These are phyloP conservation scores for Ustilago shanxiensis DNA, from an alignment of 1,284 basidiomycete genomes.

Conservation along the genomic window DNA sequence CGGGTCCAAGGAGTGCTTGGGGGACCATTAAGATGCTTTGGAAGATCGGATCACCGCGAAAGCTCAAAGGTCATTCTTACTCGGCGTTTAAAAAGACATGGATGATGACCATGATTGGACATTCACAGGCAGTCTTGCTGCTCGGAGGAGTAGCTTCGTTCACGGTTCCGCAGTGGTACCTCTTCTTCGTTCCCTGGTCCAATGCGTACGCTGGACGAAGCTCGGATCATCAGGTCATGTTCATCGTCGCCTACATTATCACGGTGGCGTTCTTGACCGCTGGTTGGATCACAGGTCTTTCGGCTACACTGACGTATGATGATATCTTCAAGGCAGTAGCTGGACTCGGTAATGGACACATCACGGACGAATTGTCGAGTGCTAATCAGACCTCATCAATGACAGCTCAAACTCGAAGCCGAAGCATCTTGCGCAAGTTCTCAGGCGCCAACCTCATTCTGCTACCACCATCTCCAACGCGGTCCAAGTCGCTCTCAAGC, in stretches of 20 bases:
- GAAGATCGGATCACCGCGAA: constrained; percentile 16
- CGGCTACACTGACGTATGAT: constrained; percentile 23
- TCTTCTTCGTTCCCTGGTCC: constrained; percentile 14
- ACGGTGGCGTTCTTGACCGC: constrained; percentile 10
- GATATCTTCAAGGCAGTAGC: constrained; percentile 21
- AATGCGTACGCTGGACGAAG: not conserved
- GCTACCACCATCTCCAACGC: not conserved
- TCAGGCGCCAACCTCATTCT: constrained; percentile 1
- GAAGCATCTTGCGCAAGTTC: not conserved
- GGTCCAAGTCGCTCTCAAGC: not conserved
- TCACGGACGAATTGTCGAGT: not conserved
- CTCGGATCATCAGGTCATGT: constrained; percentile 16
- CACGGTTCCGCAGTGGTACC: constrained; percentile 3
- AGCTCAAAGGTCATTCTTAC: constrained; percentile 5
- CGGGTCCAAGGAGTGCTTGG: not conserved
- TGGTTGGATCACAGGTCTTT: constrained; percentile 4
- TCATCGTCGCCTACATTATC: constrained; percentile 21
- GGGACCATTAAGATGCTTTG: not conserved
- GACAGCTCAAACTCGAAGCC: not conserved
- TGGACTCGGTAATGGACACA: constrained; percentile 1
- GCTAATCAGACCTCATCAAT: not conserved
- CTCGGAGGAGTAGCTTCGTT: not conserved
- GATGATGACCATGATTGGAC: constrained; percentile 28
- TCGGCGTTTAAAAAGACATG: constrained; percentile 26
- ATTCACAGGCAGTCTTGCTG: constrained; percentile 5